These are phyloP conservation scores for Pythium aquatile DNA, from an alignment of 352 stramenopile species.

Conservation along the genomic window DNA sequence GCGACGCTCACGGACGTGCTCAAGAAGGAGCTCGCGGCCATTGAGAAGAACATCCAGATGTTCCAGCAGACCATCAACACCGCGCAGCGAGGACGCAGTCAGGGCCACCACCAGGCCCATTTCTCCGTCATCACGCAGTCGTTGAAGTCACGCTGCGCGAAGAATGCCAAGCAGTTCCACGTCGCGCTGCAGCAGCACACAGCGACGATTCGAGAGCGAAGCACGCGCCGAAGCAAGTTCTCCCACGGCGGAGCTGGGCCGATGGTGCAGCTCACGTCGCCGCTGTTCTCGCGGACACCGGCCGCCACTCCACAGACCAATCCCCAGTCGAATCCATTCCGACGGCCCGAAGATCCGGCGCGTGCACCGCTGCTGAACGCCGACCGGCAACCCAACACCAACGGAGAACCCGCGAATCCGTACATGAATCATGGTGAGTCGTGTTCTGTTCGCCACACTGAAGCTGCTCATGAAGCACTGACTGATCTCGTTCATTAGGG, in stretches of 20 bases:
- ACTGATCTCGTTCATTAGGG: neutral
- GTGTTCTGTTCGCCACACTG: neutral
- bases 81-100: slow-evolving; percentile 44
- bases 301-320: slow-evolving; percentile 11
- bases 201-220: slow-evolving; percentile 66
- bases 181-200: slow-evolving; percentile 41
- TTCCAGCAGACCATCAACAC: slow-evolving; percentile 61
- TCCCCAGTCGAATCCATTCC: slow-evolving; percentile 9
- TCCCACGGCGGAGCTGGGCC: slow-evolving; percentile 65
- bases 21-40: slow-evolving; percentile 65
- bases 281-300: slow-evolving; percentile 61
- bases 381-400: slow-evolving; percentile 20
- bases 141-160: slow-evolving; percentile 77
- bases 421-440: slow-evolving; percentile 15
- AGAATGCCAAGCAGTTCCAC: slow-evolving; percentile 79
- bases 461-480: neutral
- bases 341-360: slow-evolving; percentile 14
- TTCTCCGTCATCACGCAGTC: slow-evolving; percentile 78
- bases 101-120: slow-evolving; percentile 78
- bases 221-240: slow-evolving; percentile 77
- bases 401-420: neutral
- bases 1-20: slow-evolving; percentile 74
- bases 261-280: slow-evolving; percentile 80
- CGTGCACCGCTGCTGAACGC: slow-evolving; percentile 22
- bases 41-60: slow-evolving; percentile 63